Evolutionary conservation across 257 asterid species (phyloP).

Genomic region (Linderniella brevidens): DNA sequence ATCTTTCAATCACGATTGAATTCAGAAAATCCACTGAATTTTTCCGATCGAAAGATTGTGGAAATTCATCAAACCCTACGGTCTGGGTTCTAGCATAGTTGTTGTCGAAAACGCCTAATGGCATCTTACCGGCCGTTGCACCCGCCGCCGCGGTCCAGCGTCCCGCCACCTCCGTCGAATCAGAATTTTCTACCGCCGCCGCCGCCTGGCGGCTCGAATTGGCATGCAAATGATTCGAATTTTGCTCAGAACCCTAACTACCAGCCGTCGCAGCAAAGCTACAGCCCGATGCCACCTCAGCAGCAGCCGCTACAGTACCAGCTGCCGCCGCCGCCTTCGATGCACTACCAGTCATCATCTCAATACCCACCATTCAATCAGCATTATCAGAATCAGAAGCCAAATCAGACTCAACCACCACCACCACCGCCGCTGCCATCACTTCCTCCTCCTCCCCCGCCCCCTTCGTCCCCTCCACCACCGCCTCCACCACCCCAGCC

Average conservation of each 20-base stretch:
- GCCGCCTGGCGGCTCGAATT: constrained; percentile 28
- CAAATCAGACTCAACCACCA: constrained; percentile 61
- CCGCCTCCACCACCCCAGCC: constrained; percentile 27
- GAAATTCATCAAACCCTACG: too few species aligned
- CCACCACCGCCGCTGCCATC: constrained; percentile 57
- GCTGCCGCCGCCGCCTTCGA: constrained; percentile 39
- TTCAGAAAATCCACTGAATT: too few species aligned
- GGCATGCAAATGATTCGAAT: constrained; percentile 18
- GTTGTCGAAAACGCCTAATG: constrained; percentile 21
- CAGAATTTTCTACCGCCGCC: constrained; percentile 30
- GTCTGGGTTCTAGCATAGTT: too few species aligned
- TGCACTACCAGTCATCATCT: constrained; percentile 26
- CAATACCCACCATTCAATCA: constrained; percentile 31
- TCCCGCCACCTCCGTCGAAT: constrained; percentile 49
- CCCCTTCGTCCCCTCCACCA: constrained; percentile 24
- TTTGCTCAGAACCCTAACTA: constrained; percentile 29
- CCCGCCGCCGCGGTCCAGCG: constrained; percentile 39
- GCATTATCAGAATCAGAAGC: constrained; percentile 25
- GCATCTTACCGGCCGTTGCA: constrained; percentile 87
- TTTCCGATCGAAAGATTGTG: too few species aligned
- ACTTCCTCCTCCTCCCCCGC: constrained; percentile 44
- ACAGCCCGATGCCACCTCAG: constrained; percentile 34
- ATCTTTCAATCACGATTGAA: too few species aligned
- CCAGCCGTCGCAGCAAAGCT: constrained; percentile 34
- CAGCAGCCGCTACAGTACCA: constrained; percentile 40